A percentile compares a stretch with the other conserved stretches of the same genome.
Conservation (phyloP, 2,329 filamentous ascomycete genomes). For the Trichophyton equinum region DNA sequence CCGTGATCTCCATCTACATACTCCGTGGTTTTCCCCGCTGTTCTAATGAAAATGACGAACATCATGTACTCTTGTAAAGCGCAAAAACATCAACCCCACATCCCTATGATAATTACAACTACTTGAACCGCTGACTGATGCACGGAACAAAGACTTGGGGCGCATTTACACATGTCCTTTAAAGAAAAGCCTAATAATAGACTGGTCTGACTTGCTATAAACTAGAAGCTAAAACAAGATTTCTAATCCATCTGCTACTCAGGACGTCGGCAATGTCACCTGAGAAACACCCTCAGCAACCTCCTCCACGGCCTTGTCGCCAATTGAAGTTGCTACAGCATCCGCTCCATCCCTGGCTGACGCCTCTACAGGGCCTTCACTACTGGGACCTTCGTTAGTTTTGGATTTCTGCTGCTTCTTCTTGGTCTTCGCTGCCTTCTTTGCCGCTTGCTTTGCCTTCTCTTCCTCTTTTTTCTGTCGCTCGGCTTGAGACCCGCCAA, state of each 20-base stretch:
- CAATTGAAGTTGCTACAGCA: constrained; percentile 15
- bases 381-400: not conserved
- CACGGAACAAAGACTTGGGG: not conserved
- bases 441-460: constrained; percentile 28
- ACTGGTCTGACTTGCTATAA: not conserved
- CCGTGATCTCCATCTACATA: constrained; percentile 45
- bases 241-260: not conserved
- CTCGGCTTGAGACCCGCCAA: constrained; percentile 53
- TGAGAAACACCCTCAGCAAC: constrained; percentile 32
- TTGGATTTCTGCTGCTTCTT: constrained; percentile 9
- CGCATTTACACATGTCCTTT: not conserved
- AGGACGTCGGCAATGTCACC: constrained; percentile 32
- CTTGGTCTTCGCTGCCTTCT: constrained; percentile 16
- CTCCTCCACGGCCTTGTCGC: constrained; percentile 28
- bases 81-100: not conserved
- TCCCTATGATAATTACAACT: not conserved
- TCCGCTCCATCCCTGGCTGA: constrained; percentile 25
- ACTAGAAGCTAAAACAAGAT: not conserved
- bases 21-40: not conserved
- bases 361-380: constrained; percentile 20
- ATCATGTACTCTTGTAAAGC: not conserved
- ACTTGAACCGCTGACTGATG: not conserved
- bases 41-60: not conserved
- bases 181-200: too few species aligned
- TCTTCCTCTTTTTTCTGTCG: constrained; percentile 58